phyloP scores from a whole-genome alignment of 805 yeast species.

The Ogataea trehaloabstinens region DNA sequence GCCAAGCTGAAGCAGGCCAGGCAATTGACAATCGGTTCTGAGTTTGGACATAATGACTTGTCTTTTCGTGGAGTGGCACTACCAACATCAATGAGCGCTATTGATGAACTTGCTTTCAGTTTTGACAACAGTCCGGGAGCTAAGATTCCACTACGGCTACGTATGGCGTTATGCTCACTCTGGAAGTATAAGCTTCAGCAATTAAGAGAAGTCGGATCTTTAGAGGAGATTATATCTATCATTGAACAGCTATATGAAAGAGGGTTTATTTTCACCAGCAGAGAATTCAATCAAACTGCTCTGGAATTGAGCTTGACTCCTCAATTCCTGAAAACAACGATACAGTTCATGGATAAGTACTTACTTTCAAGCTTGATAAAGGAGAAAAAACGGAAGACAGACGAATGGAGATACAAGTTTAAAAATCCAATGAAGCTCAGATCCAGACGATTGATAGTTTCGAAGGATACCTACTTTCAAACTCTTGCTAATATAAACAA shows the following conservation, averaged over 20 bases:
- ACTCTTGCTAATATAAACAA: constrained; percentile 7
- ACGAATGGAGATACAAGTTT: constrained; percentile 9
- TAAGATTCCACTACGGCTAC: constrained; percentile 24
- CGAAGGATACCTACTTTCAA: constrained; percentile 9
- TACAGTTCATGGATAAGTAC: constrained; percentile 27
- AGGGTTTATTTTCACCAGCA: constrained; percentile 29
- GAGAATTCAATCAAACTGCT: constrained; percentile 29
- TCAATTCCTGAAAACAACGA: constrained; percentile 19
- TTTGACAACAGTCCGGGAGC: constrained; percentile 5
- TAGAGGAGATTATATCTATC: constrained; percentile 15
- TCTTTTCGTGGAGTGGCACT: constrained; percentile 1
- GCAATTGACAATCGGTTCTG: constrained; percentile 2
- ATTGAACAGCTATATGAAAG: constrained; percentile 17
- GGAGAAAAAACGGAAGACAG: constrained; percentile 3
- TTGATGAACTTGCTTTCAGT: constrained; percentile 16
- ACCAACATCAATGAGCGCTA: constrained; percentile 5
- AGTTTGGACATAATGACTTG: constrained; percentile 5
- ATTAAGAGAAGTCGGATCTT: constrained; percentile 24
- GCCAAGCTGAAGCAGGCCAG: constrained; percentile 17
- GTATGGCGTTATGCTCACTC: constrained; percentile 23
- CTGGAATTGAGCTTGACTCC: constrained; percentile 19
- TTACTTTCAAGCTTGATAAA: constrained; percentile 24
- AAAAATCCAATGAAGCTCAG: constrained; percentile 1
- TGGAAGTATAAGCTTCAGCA: constrained; percentile 32
- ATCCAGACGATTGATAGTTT: not conserved